These are phyloP conservation scores for Penicillium goetzii DNA, from an alignment of 495 filamentous ascomycete genomes.

Conservation along the genomic window DNA sequence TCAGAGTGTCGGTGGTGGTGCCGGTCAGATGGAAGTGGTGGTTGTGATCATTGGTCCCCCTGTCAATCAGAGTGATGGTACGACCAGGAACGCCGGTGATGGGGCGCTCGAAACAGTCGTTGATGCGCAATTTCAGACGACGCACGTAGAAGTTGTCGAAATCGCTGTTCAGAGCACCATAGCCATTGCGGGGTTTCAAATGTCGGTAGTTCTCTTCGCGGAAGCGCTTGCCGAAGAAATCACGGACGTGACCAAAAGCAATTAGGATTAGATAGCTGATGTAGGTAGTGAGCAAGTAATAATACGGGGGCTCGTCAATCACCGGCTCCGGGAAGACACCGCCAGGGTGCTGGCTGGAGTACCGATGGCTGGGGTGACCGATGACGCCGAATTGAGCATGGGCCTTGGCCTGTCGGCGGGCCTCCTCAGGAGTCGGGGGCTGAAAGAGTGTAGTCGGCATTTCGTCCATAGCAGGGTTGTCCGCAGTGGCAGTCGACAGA, in stretches of 20 bases:
- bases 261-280: conserved; percentile 96
- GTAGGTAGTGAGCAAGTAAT: conserved; percentile 94
- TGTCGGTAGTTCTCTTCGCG: conserved; percentile 81
- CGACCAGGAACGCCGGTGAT: conserved; percentile 92
- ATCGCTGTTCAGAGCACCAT: conserved; percentile 95
- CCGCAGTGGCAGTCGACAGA: conserved; percentile 83
- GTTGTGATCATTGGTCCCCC: conserved; percentile 86
- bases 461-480: conserved; percentile 75
- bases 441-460: conserved; percentile 82
- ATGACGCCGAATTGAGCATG: conserved; percentile 94
- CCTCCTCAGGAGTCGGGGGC: conserved; percentile 86
- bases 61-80: conserved; percentile 89
- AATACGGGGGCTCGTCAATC: conserved; percentile 96
- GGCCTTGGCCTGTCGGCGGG: conserved; percentile 69
- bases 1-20: conserved; percentile 91
- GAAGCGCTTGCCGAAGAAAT: conserved; percentile 98
- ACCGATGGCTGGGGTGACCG: conserved; percentile 75
- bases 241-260: conserved; percentile 89
- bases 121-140: conserved; percentile 88
- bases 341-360: conserved; percentile 82
- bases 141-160: conserved; percentile 99
- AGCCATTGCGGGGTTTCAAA: conserved; percentile 81
- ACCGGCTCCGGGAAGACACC: conserved; percentile 77
- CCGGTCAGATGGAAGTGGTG: conserved; percentile 83
- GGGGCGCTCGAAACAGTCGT: conserved; percentile 93